These are phyloP conservation scores for Cladosporium sp. DNA, from an alignment of 2,329 filamentous ascomycete genomes.

Conservation along the genomic window DNA sequence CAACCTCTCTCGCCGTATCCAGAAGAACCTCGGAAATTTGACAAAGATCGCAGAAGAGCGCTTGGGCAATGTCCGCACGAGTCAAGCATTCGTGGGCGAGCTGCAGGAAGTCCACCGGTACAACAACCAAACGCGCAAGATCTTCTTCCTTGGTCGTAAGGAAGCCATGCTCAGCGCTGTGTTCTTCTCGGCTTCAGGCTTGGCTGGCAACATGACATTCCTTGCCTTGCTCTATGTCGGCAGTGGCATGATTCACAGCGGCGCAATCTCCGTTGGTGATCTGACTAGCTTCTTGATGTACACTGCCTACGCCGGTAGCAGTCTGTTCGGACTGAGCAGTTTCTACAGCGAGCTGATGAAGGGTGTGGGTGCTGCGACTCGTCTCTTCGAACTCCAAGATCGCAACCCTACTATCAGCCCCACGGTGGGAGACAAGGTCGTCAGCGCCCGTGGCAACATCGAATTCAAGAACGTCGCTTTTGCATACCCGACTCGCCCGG, in stretches of 20 bases:
- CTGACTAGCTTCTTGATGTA: conserved; percentile 98
- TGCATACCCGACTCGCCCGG: conserved; percentile 89
- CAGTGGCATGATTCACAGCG: conserved; percentile 83
- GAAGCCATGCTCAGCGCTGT: conserved; percentile 87
- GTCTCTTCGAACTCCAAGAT: conserved; percentile 94
- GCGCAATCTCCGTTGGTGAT: conserved; percentile 85
- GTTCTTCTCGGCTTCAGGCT: conserved; percentile 84
- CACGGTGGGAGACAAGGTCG: conserved; percentile 76
- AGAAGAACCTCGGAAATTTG: conserved; percentile 86
- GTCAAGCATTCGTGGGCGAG: conserved; percentile 93
- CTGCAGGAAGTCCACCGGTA: conserved; percentile 87
- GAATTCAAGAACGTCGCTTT: conserved; percentile 84
- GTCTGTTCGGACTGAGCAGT: conserved; percentile 87
- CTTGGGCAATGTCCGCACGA: conserved; percentile 94
- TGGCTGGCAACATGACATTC: conserved; percentile 96
- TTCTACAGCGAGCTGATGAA: conserved; percentile 99
- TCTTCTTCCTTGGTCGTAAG: conserved; percentile 82
- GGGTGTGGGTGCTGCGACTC: conserved; percentile 92
- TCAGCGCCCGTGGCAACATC: conserved; percentile 83
- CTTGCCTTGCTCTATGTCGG: conserved; percentile 86
- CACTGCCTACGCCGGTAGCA: conserved; percentile 81
- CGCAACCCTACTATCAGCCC: conserved; percentile 82
- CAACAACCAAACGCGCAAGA: conserved; percentile 86
- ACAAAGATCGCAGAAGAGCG: conserved; percentile 98
- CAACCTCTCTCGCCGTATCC: conserved; percentile 86